phyloP scores from a whole-genome alignment of 805 yeast genomes.

The Yarrowia sp. region DNA sequence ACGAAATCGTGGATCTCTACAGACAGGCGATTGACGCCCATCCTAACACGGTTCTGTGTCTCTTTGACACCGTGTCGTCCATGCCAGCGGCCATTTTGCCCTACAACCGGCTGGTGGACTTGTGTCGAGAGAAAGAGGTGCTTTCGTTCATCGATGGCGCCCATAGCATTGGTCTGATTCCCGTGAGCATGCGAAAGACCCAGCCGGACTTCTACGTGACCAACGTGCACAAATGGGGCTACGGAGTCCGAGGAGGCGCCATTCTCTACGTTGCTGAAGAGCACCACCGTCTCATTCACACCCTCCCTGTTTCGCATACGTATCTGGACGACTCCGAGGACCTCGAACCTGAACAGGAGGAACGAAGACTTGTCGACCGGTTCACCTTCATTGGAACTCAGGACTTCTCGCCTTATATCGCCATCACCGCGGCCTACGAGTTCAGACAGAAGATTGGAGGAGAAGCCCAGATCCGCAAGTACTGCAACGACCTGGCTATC shows the following conservation, averaged over 20 bases:
- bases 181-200: slow-evolving; percentile 44
- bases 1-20: slow-evolving; percentile 52
- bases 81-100: slow-evolving; percentile 71
- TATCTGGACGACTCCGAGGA: slow-evolving; percentile 48
- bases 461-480: slow-evolving; percentile 57
- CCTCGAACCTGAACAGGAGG: slow-evolving; percentile 43
- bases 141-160: slow-evolving; percentile 75
- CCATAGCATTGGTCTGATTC: slow-evolving; percentile 62
- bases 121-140: slow-evolving; percentile 57
- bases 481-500: slow-evolving; percentile 57
- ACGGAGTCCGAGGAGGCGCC: slow-evolving; percentile 64
- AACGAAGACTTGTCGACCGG: slow-evolving; percentile 51
- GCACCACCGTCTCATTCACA: slow-evolving; percentile 59
- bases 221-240: slow-evolving; percentile 76
- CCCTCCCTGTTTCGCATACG: slow-evolving; percentile 64
- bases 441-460: slow-evolving; percentile 68
- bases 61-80: slow-evolving; percentile 65
- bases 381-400: slow-evolving; percentile 62
- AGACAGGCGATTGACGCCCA: slow-evolving; percentile 45
- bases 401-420: slow-evolving; percentile 54
- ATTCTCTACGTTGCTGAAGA: slow-evolving; percentile 62
- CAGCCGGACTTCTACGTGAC: slow-evolving; percentile 68
- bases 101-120: slow-evolving; percentile 55
- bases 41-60: slow-evolving; percentile 51
- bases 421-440: slow-evolving; percentile 58